Conservation (phyloP, 2,329 filamentous ascomycete species). For the Penicillium sp. region DNA sequence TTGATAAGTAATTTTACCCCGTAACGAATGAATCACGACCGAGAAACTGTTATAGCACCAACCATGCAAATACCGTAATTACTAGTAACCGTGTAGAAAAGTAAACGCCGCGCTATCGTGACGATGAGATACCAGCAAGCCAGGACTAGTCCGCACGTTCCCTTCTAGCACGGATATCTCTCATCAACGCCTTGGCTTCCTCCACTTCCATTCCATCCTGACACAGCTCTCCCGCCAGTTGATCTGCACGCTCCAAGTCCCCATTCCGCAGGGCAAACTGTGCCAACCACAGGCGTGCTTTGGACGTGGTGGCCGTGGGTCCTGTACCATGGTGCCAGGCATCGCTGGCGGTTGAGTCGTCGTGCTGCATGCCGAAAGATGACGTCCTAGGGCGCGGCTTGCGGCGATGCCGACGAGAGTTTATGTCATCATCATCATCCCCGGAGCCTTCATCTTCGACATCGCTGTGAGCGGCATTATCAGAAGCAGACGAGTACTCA, state of each 20-base stretch:
- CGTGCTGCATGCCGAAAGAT: constrained; percentile 30
- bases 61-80: background rate
- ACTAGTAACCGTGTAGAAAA: constrained; percentile 2
- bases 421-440: constrained; percentile 41
- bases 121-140: constrained; percentile 1
- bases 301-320: constrained; percentile 86
- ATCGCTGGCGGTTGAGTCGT: constrained; percentile 39
- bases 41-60: background rate
- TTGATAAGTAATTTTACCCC: background rate
- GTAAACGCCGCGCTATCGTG: constrained; percentile 12
- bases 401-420: constrained; percentile 53
- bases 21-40: background rate
- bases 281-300: constrained; percentile 91
- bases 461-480: constrained; percentile 34
- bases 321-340: constrained; percentile 61
- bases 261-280: constrained; percentile 72
- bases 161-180: constrained; percentile 77
- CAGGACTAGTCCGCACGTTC: constrained; percentile 43
- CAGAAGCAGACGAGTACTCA: constrained; percentile 33
- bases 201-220: constrained; percentile 96
- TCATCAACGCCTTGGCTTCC: constrained; percentile 88
- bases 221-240: constrained; percentile 84
- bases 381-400: constrained; percentile 36
- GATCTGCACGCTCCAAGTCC: constrained; percentile 73
- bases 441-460: constrained; percentile 35